These are phyloP conservation scores for Starmerella floris DNA, from an alignment of 805 yeast genomes.

Conservation along the genomic window DNA sequence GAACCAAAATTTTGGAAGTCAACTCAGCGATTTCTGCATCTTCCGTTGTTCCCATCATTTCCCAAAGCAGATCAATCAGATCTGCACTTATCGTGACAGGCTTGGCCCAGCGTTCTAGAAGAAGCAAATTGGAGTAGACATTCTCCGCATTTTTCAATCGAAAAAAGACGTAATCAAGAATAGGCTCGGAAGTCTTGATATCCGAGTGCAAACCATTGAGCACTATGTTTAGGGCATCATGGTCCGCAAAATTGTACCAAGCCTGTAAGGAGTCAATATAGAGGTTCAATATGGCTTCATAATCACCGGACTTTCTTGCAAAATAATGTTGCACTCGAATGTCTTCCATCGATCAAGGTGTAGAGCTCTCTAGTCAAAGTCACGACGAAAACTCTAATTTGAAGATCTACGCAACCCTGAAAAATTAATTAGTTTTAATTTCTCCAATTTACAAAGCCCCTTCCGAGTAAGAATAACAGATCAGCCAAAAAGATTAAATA, in stretches of 20 bases:
- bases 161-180: background rate
- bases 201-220: slow-evolving; percentile 6
- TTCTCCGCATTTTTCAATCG: background rate
- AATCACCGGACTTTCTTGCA: slow-evolving; percentile 4
- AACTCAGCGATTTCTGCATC: slow-evolving; percentile 5
- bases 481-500: too few species aligned
- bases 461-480: too few species aligned
- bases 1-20: slow-evolving; percentile 4
- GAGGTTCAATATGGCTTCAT: background rate
- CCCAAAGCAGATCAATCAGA: slow-evolving; percentile 1
- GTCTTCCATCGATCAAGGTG: slow-evolving; percentile 9
- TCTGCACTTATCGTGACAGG: background rate
- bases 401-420: too few species aligned
- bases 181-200: background rate
- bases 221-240: slow-evolving; percentile 1
- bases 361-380: too few species aligned
- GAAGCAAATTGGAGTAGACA: background rate
- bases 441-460: too few species aligned
- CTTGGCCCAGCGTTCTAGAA: slow-evolving; percentile 6
- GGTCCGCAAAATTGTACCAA: slow-evolving; percentile 2
- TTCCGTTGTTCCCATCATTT: slow-evolving; percentile 9
- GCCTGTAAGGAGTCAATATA: background rate
- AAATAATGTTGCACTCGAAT: slow-evolving; percentile 11
- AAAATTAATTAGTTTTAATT: too few species aligned
- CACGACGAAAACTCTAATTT: too few species aligned